Conservation (phyloP, 257 asterid species). For the Scutellaria minor region DNA sequence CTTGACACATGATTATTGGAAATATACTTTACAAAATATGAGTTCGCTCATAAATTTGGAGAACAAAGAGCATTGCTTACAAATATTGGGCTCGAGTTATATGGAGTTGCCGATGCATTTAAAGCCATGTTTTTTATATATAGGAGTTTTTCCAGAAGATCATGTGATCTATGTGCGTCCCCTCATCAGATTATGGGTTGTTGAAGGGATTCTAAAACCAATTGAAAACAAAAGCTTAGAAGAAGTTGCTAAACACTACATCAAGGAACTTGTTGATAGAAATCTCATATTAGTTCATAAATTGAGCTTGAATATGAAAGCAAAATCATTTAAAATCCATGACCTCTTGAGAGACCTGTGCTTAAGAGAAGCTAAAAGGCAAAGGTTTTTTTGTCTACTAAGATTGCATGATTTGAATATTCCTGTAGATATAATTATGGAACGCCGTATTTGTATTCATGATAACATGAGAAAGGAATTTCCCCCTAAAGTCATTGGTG, state of each 20-base stretch:
- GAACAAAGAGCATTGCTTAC: background rate
- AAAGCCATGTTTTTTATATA: background rate
- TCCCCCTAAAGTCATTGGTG: background rate
- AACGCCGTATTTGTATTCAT: background rate
- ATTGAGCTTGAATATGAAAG: background rate
- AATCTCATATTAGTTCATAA: background rate
- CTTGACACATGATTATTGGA: background rate
- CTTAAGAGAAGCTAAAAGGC: background rate
- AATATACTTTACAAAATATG: background rate
- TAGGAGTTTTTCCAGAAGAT: background rate
- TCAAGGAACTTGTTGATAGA: background rate
- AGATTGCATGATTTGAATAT: background rate
- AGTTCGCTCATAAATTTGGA: background rate
- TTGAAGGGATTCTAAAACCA: background rate
- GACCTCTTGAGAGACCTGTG: background rate
- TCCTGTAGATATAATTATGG: background rate
- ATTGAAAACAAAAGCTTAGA: background rate
- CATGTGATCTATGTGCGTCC: background rate
- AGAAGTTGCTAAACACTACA: background rate
- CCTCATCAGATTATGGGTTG: background rate
- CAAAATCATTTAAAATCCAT: background rate
- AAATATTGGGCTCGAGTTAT: background rate
- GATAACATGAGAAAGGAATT: no score
- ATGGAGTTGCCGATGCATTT: background rate
- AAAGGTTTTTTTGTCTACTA: background rate